A percentile compares a stretch with the other conserved stretches of the same genome.
Conservation (phyloP, 805 yeast genomes). For the Teunomyces funiuensis region DNA sequence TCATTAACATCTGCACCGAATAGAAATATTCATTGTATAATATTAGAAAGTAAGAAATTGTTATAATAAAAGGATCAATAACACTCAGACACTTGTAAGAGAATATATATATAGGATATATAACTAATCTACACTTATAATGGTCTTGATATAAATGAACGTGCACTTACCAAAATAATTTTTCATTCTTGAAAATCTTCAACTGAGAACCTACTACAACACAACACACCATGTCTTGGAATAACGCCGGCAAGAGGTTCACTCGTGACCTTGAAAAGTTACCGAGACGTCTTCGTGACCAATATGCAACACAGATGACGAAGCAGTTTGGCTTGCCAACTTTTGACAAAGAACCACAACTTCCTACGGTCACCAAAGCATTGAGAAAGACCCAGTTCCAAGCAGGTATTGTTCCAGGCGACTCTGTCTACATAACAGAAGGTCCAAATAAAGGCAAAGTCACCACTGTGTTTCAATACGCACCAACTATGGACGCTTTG, state of each 20-base stretch:
- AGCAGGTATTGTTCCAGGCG: constrained; percentile 71
- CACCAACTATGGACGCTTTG: constrained; percentile 59
- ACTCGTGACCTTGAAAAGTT: constrained; percentile 35
- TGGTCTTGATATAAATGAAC: background rate
- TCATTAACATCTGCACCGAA: constrained; percentile 28
- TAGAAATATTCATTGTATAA: constrained; percentile 7
- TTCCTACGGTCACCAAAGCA: constrained; percentile 19
- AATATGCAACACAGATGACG: constrained; percentile 19
- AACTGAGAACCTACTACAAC: background rate
- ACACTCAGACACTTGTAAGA: no score
- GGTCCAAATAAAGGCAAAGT: constrained; percentile 78
- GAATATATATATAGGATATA: no score
- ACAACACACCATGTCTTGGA: constrained; percentile 29
- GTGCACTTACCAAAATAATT: constrained; percentile 5
- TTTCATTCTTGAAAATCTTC: constrained; percentile 2
- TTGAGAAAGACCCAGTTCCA: constrained; percentile 44
- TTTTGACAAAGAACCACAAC: constrained; percentile 21
- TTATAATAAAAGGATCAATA: background rate
- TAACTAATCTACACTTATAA: no score
- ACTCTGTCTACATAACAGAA: constrained; percentile 66
- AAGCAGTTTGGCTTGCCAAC: constrained; percentile 34
- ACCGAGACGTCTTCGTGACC: constrained; percentile 32
- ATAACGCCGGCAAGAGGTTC: constrained; percentile 34
- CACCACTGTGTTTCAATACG: constrained; percentile 62
- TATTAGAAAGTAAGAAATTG: constrained; percentile 2